Percentiles rank a stretch among this genome's conserved stretches.
These are phyloP conservation scores for Colletotrichum tofieldiae DNA, from an alignment of 2,329 filamentous ascomycete species.

Conservation along the genomic window DNA sequence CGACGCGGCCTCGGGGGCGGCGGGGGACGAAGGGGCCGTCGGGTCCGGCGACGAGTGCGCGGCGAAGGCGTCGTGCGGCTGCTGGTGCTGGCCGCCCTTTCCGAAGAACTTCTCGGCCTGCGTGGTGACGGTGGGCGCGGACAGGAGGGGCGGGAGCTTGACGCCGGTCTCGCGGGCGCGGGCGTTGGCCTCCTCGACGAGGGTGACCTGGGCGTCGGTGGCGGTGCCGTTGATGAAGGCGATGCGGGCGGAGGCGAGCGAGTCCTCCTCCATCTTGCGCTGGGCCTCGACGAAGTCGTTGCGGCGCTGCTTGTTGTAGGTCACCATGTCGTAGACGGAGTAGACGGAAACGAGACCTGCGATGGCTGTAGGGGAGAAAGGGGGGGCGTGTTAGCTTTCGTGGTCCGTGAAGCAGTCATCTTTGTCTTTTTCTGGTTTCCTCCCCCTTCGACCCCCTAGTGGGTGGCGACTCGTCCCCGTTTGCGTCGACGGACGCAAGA, in stretches of 20 bases:
- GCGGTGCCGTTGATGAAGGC: slow-evolving; percentile 73
- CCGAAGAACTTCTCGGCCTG: slow-evolving; percentile 38
- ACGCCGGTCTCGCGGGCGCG: slow-evolving; percentile 62
- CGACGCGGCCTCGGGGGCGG: slow-evolving; percentile 8
- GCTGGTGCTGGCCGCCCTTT: slow-evolving; percentile 15
- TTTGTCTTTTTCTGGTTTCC: neutral
- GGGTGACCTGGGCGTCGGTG: slow-evolving; percentile 68
- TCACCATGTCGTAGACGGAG: slow-evolving; percentile 74
- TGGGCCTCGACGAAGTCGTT: slow-evolving; percentile 72
- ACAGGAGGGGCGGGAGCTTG: slow-evolving; percentile 67
- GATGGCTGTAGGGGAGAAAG: slow-evolving; percentile 58
- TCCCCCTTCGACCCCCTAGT: fast-evolving
- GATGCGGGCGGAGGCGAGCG: slow-evolving; percentile 70
- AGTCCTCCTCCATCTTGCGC: slow-evolving; percentile 67
- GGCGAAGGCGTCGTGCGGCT: slow-evolving; percentile 48
- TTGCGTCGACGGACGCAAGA: too few species aligned
- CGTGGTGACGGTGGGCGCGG: slow-evolving; percentile 54
- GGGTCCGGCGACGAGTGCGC: slow-evolving; percentile 44
- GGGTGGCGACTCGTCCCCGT: neutral
- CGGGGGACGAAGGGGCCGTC: neutral
- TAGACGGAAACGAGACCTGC: slow-evolving; percentile 71
- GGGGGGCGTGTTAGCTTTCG: neutral
- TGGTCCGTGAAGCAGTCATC: neutral
- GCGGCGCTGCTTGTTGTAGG: slow-evolving; percentile 73
- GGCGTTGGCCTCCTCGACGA: slow-evolving; percentile 71